Evolutionary conservation across 805 yeast species (phyloP), one percentile per base, ranked within the genome.

Genomic region (Candida berthetii): DNA sequence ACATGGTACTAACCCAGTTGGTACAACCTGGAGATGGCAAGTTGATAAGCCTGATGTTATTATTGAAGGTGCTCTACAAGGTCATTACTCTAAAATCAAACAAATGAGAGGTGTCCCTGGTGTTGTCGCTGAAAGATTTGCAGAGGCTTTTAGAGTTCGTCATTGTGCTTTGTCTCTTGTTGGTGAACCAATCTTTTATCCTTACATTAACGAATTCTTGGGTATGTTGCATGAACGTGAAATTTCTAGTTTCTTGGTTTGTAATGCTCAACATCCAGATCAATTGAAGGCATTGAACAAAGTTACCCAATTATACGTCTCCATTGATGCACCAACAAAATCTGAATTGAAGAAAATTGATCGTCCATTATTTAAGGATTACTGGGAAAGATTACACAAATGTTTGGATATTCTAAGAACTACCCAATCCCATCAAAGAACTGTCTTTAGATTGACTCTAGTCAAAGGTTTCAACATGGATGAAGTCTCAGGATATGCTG

Each of bases 91-190:
- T 46, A 89, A 89, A 57, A 90, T 89, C 58, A 90, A 89, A 61
- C 96, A 87, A 64, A 80, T 89, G 90, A 73, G 95, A 57, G 97
- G 97, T 46, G 95, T 90, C 35, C 96, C 97, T 0, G 97, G 97
- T 29, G 87, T 90, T 40, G 85, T 83, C 50, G 82, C 89, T 48
- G 95, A 86, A 20, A 70, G 97, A 53, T 89, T 90, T 61, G 82
- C 87, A 18, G 96, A 89, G 57, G 96, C 96, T 0, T 89, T 90
- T 62, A 74, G 78, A 41, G 95, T 90, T 13, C 78, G 78, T 38
- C 97, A 89, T 59, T 89, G 97, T 69, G 97, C 97, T 2, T 70
- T 89, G 36, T 87, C 96, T 7, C 68, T 89, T 29, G 97, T 89
- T 15, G 97, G 97, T 27, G 97, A 89, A 61, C 97, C 97, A 2